phyloP scores from a whole-genome alignment of 1,139 yeast genomes.

The Blastobotrys persicus region DNA sequence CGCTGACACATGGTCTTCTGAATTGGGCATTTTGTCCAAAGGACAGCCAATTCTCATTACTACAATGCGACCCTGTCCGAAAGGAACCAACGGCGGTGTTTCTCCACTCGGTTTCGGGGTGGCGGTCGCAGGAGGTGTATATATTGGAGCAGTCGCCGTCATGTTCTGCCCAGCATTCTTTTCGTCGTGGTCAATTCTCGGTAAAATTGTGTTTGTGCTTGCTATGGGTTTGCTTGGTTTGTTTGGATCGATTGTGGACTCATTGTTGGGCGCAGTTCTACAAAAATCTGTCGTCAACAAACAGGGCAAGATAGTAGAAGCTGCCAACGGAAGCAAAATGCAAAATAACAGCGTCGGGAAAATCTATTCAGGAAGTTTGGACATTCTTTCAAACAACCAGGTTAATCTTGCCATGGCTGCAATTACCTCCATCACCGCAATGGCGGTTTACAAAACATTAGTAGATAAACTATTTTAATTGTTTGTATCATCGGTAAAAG shows the following conservation, averaged over 20 bases:
- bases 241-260: slow-evolving; percentile 46
- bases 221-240: slow-evolving; percentile 40
- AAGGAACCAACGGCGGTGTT: slow-evolving; percentile 52
- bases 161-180: slow-evolving; percentile 24
- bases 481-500: too few relatives aligned
- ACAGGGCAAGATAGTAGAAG: slow-evolving; percentile 43
- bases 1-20: slow-evolving; percentile 52
- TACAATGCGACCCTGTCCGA: slow-evolving; percentile 44
- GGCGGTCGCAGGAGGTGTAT: slow-evolving; percentile 42
- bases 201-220: slow-evolving; percentile 28
- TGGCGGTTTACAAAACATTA: slow-evolving; percentile 35
- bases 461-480: not conserved
- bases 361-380: slow-evolving; percentile 27
- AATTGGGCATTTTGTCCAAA: slow-evolving; percentile 46
- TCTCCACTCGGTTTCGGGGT: slow-evolving; percentile 42
- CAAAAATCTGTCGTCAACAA: slow-evolving; percentile 41
- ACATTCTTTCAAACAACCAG: slow-evolving; percentile 42
- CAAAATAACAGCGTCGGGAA: slow-evolving; percentile 15
- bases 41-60: slow-evolving; percentile 44
- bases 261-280: slow-evolving; percentile 45
- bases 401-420: slow-evolving; percentile 44
- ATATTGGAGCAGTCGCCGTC: slow-evolving; percentile 38
- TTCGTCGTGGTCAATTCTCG: slow-evolving; percentile 14
- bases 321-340: slow-evolving; percentile 41
- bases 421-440: slow-evolving; percentile 33